Base-by-base conservation (phyloP, 805 yeast species). In the Lipomyces yamanashiensis region DNA sequence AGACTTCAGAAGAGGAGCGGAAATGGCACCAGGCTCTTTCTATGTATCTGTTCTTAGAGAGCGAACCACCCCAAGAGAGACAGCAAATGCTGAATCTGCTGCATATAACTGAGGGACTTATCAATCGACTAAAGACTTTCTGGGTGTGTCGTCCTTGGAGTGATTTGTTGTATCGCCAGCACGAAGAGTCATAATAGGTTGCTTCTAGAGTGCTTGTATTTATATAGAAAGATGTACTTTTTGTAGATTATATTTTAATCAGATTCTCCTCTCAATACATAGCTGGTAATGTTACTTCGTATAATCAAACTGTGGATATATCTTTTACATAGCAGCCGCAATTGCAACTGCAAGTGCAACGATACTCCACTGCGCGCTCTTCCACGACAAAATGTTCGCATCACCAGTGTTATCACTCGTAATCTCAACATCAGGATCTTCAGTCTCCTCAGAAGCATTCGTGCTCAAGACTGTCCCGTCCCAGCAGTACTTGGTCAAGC, bases 401-500 rank as follows among this genome's bases (percentile, higher is more conserved):
- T 19, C 59, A 28, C 59, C 59, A 15, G 59, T 56, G 28, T 56
- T 56, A 10, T 3, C 59, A 28, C 51, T 17, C 12, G 43, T 33
- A 37, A 36, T 45, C 48, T 47, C 49, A 37, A 63, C 54, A 10
- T 39, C 47, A 1, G 67, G 68, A 28, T 53, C 44, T 40, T 39
- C 53, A 10, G 67, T 65, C 17, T 7, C 44, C 15, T 63, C 34
- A 7, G 61, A 41, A 23, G 64, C 63, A 41, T 55, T 60, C 17
- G 61, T 56, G 47, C 48, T 17, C 51, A 60, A 59, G 28, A 53
- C 70, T 28, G 58, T 67, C 47, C 92, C 92, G 67, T 84, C 81
- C 93, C 93, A 92, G 76, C 98, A 92, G 76, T 91, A 92, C 17
- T 78, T 80, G 49, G 79, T 76, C 74, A 92, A 88, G 73, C 97